Conservation (phyloP, 331 rosid genomes). For the Malus hybrid region DNA sequence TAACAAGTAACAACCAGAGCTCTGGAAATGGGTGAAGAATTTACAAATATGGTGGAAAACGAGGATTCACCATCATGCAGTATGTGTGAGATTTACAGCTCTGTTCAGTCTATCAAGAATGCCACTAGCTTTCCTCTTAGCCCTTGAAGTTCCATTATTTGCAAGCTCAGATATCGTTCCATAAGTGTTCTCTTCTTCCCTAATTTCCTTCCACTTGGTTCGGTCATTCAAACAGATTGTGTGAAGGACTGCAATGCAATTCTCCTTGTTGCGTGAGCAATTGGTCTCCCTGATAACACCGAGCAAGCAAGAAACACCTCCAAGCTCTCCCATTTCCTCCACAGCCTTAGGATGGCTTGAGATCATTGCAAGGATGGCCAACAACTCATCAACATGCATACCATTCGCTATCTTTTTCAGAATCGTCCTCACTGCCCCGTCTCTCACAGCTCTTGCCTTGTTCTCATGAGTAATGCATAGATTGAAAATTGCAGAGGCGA, state of each 20-base stretch:
- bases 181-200: slow-evolving; percentile 60
- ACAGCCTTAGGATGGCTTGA: slow-evolving; percentile 66
- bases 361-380: slow-evolving; percentile 74
- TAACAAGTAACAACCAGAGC: background rate
- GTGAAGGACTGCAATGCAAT: slow-evolving; percentile 66
- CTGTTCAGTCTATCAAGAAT: slow-evolving; percentile 85
- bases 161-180: slow-evolving; percentile 72
- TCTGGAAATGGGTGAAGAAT: slow-evolving; percentile 26
- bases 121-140: slow-evolving; percentile 81
- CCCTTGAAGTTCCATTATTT: slow-evolving; percentile 82
- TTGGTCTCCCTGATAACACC: slow-evolving; percentile 48
- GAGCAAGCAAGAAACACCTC: slow-evolving; percentile 64
- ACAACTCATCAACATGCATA: slow-evolving; percentile 55
- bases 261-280: slow-evolving; percentile 81
- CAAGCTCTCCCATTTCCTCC: slow-evolving; percentile 71
- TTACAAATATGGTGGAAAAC: slow-evolving; percentile 28
- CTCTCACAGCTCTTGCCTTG: slow-evolving; percentile 67
- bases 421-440: slow-evolving; percentile 62
- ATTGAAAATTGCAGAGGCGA: slow-evolving; percentile 73
- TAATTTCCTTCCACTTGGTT: slow-evolving; percentile 69
- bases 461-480: slow-evolving; percentile 70
- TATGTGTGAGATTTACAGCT: slow-evolving; percentile 70
- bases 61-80: slow-evolving; percentile 43
- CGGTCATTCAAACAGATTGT: slow-evolving; percentile 57
- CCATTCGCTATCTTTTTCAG: slow-evolving; percentile 40